Evolutionary conservation across 2,329 filamentous ascomycete species (phyloP).

Genomic region (Mollisia scopiformis): DNA sequence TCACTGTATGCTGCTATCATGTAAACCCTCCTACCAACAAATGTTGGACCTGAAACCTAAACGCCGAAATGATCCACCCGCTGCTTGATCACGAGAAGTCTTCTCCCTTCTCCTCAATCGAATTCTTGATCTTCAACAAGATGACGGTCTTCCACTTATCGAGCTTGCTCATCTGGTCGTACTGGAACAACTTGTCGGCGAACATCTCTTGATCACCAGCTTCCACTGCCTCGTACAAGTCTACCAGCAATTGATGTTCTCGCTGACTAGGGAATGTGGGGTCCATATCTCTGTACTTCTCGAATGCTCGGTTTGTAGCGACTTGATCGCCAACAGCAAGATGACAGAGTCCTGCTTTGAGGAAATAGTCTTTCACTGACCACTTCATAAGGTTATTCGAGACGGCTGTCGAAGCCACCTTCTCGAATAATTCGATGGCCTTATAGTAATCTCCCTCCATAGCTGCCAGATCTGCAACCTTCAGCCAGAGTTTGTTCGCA

Average conservation of each 20-base stretch:
- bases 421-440: slow-evolving; percentile 81
- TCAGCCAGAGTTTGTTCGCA: slow-evolving; percentile 92
- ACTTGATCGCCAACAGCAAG: slow-evolving; percentile 76
- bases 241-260: slow-evolving; percentile 79
- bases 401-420: slow-evolving; percentile 76
- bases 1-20: background rate
- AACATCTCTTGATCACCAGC: slow-evolving; percentile 81
- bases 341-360: slow-evolving; percentile 93
- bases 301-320: slow-evolving; percentile 76
- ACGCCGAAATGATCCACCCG: background rate
- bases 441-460: slow-evolving; percentile 83
- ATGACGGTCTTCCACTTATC: slow-evolving; percentile 97
- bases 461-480: slow-evolving; percentile 86
- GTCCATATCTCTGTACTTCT: slow-evolving; percentile 81
- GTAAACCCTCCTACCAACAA: background rate
- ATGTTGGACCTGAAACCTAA: background rate
- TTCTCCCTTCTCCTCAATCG: slow-evolving; percentile 72
- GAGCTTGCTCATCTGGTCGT: slow-evolving; percentile 88
- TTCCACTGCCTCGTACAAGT: slow-evolving; percentile 76
- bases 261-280: slow-evolving; percentile 75
- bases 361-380: slow-evolving; percentile 92
- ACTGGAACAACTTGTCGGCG: slow-evolving; percentile 84
- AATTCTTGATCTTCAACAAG: slow-evolving; percentile 79
- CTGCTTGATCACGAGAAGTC: slow-evolving; percentile 60
- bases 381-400: slow-evolving; percentile 93